These are phyloP conservation scores for Saccharomyces hybrid DNA, from an alignment of 1,139 yeast species.

Conservation along the genomic window DNA sequence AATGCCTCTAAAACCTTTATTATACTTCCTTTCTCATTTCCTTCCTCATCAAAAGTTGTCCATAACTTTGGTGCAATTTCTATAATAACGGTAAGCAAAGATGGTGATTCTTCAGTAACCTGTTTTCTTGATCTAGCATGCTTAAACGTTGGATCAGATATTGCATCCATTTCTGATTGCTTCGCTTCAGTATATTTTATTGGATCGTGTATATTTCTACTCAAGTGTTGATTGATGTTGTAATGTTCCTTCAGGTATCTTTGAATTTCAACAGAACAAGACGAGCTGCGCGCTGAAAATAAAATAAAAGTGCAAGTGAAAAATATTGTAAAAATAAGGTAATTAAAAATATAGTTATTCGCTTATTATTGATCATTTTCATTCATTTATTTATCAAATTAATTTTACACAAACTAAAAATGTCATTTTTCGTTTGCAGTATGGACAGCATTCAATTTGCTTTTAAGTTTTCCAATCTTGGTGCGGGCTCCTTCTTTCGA, in stretches of 20 bases:
- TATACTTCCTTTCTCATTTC: constrained; percentile 20
- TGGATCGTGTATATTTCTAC: not conserved
- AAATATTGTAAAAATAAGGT: not conserved
- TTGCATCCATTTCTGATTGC: constrained; percentile 54
- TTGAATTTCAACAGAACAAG: not conserved
- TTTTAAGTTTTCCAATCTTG: not conserved
- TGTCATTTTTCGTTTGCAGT: not conserved
- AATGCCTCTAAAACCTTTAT: constrained; percentile 27
- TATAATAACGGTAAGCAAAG: constrained; percentile 67
- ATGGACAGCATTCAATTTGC: not conserved
- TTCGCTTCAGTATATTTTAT: not conserved
- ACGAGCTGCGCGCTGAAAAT: not conserved
- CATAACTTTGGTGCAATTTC: constrained; percentile 78
- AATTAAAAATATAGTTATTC: not conserved
- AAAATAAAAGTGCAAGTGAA: not conserved
- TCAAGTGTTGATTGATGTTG: not conserved
- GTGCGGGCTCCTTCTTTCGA: not conserved
- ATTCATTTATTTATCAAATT: not conserved
- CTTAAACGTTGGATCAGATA: constrained; percentile 58
- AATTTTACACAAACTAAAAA: not conserved
- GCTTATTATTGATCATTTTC: not conserved
- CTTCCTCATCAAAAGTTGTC: constrained; percentile 42
- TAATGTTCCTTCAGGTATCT: not conserved
- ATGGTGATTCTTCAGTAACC: constrained; percentile 61
- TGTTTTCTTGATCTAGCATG: constrained; percentile 19